Percentiles rank a stretch among this genome's conserved stretches.
Evolutionary conservation across 2,329 filamentous ascomycete genomes (phyloP).

Genomic region (Aspergillus proliferans): DNA sequence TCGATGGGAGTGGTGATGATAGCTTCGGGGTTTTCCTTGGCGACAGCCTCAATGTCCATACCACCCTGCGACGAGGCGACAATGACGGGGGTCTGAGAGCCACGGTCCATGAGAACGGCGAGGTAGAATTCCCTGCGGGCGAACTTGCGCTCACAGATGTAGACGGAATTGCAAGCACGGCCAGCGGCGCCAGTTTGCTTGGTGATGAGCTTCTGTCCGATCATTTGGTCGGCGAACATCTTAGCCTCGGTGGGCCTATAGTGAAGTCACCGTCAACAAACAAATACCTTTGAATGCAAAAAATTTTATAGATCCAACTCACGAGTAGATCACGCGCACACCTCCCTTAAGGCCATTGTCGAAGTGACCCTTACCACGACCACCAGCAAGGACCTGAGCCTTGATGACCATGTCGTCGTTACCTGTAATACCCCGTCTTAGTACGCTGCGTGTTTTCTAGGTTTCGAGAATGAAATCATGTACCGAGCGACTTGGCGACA

Average conservation of each 20-base stretch:
- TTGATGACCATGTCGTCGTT: slow-evolving; percentile 98
- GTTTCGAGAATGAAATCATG: slow-evolving; percentile 12
- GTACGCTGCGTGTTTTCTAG: slow-evolving; percentile 6
- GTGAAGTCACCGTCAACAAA: slow-evolving; percentile 1
- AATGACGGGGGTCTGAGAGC: slow-evolving; percentile 84
- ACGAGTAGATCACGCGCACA: slow-evolving; percentile 97
- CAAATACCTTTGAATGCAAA: slow-evolving; percentile 3
- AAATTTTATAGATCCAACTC: slow-evolving; percentile 25
- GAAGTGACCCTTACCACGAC: slow-evolving; percentile 94
- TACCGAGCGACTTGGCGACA: slow-evolving; percentile 83
- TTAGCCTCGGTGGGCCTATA: slow-evolving; percentile 74
- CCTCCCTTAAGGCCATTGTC: slow-evolving; percentile 98
- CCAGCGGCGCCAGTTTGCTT: slow-evolving; percentile 96
- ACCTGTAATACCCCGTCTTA: slow-evolving; percentile 37
- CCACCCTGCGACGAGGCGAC: slow-evolving; percentile 97
- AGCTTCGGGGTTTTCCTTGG: slow-evolving; percentile 93
- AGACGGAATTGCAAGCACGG: slow-evolving; percentile 93
- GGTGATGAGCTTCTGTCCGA: slow-evolving; percentile 98
- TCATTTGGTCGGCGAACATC: slow-evolving; percentile 99
- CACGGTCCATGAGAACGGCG: slow-evolving; percentile 95
- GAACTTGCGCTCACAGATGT: slow-evolving; percentile 99
- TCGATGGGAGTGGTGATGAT: slow-evolving; percentile 92
- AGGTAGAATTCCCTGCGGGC: slow-evolving; percentile 98
- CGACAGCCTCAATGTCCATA: slow-evolving; percentile 98
- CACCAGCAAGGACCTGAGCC: slow-evolving; percentile 95